Percentiles rank a stretch among this genome's conserved stretches.
Conservation (phyloP, 805 yeast genomes). For the Metschnikowia baotianmanensis region DNA sequence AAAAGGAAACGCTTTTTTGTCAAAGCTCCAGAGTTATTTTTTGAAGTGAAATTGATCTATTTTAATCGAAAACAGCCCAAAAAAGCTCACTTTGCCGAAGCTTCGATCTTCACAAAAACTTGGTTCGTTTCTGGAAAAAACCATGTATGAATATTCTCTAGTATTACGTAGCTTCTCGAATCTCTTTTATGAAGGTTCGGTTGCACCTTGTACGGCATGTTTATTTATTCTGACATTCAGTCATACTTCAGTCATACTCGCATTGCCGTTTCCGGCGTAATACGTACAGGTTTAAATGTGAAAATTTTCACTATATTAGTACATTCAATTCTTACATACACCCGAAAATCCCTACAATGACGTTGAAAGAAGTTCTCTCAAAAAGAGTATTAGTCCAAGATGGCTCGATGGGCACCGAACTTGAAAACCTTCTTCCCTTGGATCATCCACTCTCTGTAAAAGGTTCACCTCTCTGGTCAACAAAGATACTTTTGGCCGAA, state of each 20-base stretch:
- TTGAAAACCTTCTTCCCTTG: slow-evolving; percentile 17
- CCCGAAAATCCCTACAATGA: slow-evolving; percentile 2
- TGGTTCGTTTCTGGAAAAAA: too few species aligned
- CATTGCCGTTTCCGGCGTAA: background rate
- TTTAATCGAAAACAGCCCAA: too few species aligned
- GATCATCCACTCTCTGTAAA: slow-evolving; percentile 19
- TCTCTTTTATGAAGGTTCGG: too few species aligned
- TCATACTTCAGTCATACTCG: background rate
- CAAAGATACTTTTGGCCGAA: slow-evolving; percentile 18
- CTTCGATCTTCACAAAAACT: too few species aligned
- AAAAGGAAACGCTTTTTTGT: too few species aligned
- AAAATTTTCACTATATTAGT: background rate
- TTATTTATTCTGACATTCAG: background rate
- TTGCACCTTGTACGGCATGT: too few species aligned
- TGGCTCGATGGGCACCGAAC: slow-evolving; percentile 21
- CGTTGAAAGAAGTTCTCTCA: slow-evolving; percentile 9
- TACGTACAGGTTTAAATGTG: background rate
- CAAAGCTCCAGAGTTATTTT: too few species aligned
- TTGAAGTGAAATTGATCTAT: too few species aligned
- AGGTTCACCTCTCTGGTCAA: slow-evolving; percentile 22
- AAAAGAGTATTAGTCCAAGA: slow-evolving; percentile 14
- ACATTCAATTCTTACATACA: too few species aligned
- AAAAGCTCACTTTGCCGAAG: too few species aligned
- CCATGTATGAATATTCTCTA: too few species aligned
- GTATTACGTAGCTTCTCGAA: too few species aligned